These are phyloP conservation scores for Tremellales sp. DNA, from an alignment of 1,284 basidiomycete species.

Conservation along the genomic window DNA sequence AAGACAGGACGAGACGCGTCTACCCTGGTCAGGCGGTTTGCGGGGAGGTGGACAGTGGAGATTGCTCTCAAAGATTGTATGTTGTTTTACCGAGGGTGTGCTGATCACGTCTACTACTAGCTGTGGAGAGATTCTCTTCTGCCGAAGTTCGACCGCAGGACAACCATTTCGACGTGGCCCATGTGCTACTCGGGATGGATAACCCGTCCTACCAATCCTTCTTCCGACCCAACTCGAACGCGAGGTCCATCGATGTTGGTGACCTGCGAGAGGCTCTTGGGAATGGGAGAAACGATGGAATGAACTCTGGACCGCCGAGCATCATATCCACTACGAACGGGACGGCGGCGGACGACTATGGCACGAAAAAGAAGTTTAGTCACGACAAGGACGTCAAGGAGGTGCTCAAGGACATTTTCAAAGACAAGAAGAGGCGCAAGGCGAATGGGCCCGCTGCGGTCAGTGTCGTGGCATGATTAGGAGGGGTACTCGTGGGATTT, in stretches of 20 bases:
- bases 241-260: slow-evolving; percentile 76
- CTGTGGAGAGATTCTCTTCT: slow-evolving; percentile 59
- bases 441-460: no score
- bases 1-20: slow-evolving; percentile 62
- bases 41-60: slow-evolving; percentile 66
- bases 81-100: slow-evolving; percentile 31
- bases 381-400: slow-evolving; percentile 36
- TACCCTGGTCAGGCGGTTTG: slow-evolving; percentile 56
- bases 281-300: slow-evolving; percentile 17
- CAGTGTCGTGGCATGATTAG: no score
- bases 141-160: slow-evolving; percentile 58
- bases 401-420: slow-evolving; percentile 48
- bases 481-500: no score
- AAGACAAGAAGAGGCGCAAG: slow-evolving; percentile 31
- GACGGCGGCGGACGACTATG: neutral
- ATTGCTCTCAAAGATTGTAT: slow-evolving; percentile 70
- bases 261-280: slow-evolving; percentile 78
- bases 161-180: slow-evolving; percentile 70
- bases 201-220: slow-evolving; percentile 78
- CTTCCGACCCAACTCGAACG: slow-evolving; percentile 61
- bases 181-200: slow-evolving; percentile 79
- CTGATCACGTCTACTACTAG: slow-evolving; percentile 38
- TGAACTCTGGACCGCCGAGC: slow-evolving; percentile 15
- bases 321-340: slow-evolving; percentile 15
- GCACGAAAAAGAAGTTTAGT: neutral